These are phyloP conservation scores for Boletus vermiculosoides DNA, from an alignment of 768 basidiomycete genomes.

Conservation along the genomic window DNA sequence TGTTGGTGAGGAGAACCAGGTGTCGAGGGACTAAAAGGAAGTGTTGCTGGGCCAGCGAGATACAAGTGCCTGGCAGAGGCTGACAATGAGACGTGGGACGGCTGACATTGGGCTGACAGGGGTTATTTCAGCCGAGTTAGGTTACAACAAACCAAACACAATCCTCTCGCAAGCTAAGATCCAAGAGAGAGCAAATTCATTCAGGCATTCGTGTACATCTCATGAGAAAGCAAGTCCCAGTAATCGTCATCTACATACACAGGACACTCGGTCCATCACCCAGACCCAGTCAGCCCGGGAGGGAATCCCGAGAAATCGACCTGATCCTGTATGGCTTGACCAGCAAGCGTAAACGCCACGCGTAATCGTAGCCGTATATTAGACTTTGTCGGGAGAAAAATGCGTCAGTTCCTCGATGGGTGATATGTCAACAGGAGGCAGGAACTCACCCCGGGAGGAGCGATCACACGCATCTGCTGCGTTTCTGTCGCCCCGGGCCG, in stretches of 20 bases:
- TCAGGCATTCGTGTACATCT: conserved; percentile 23
- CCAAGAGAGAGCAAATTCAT: not conserved
- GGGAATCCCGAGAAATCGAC: conserved; percentile 94
- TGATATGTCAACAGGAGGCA: not conserved
- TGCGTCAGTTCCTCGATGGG: conserved; percentile 6
- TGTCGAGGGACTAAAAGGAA: not conserved
- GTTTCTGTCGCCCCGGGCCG: conserved; percentile 80
- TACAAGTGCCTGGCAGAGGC: conserved; percentile 11
- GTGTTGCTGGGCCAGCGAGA: not conserved
- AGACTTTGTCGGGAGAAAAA: conserved; percentile 46
- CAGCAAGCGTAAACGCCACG: conserved; percentile 71
- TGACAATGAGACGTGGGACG: conserved; percentile 10
- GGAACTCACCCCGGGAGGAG: conserved; percentile 74
- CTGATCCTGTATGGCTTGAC: conserved; percentile 81
- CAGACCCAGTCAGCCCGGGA: conserved; percentile 57
- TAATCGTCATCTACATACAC: conserved; percentile 17
- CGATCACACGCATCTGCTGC: conserved; percentile 91
- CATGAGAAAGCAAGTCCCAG: conserved; percentile 12
- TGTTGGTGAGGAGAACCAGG: conserved; percentile 15
- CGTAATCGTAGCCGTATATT: conserved; percentile 82
- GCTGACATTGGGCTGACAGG: conserved; percentile 23
- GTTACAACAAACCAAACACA: conserved; percentile 8
- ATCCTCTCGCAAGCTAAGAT: not conserved
- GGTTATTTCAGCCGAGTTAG: conserved; percentile 11
- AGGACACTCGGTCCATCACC: conserved; percentile 15